Evolutionary conservation across 352 stramenopile genomes (phyloP).

Genomic region (Phytophthora meadii): DNA sequence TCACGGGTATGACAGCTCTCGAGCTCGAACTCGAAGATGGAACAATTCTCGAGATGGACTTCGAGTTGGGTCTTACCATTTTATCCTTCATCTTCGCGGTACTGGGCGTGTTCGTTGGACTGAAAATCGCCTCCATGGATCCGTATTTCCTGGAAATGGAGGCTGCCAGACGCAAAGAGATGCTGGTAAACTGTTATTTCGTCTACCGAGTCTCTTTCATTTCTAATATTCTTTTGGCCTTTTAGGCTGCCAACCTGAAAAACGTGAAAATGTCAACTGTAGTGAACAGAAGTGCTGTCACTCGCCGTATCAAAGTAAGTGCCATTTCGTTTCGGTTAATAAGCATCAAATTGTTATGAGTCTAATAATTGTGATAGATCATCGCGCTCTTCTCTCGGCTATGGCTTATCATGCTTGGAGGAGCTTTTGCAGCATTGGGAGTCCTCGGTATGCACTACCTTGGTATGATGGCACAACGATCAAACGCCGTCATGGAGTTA

Average conservation of each 20-base stretch:
- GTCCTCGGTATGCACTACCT: slow-evolving; percentile 78
- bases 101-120: slow-evolving; percentile 54
- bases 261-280: slow-evolving; percentile 49
- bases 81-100: slow-evolving; percentile 63
- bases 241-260: slow-evolving; percentile 40
- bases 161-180: slow-evolving; percentile 48
- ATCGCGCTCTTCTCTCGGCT: slow-evolving; percentile 66
- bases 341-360: no score
- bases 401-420: slow-evolving; percentile 59
- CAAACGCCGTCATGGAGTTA: slow-evolving; percentile 46
- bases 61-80: slow-evolving; percentile 60
- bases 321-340: no score
- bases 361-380: slow-evolving; percentile 31
- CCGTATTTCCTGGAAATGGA: slow-evolving; percentile 74
- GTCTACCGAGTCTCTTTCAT: no score
- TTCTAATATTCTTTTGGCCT: not conserved
- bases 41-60: slow-evolving; percentile 48
- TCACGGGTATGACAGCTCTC: slow-evolving; percentile 70
- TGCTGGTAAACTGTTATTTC: slow-evolving; percentile 31
- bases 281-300: slow-evolving; percentile 42
- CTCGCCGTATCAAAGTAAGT: slow-evolving; percentile 41
- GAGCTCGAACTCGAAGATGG: slow-evolving; percentile 43
- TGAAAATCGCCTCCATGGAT: slow-evolving; percentile 62
- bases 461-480: slow-evolving; percentile 67
- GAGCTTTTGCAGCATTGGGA: slow-evolving; percentile 56